These are phyloP conservation scores for Stylosanthes scabra DNA, from an alignment of 331 rosid genomes.

Conservation along the genomic window DNA sequence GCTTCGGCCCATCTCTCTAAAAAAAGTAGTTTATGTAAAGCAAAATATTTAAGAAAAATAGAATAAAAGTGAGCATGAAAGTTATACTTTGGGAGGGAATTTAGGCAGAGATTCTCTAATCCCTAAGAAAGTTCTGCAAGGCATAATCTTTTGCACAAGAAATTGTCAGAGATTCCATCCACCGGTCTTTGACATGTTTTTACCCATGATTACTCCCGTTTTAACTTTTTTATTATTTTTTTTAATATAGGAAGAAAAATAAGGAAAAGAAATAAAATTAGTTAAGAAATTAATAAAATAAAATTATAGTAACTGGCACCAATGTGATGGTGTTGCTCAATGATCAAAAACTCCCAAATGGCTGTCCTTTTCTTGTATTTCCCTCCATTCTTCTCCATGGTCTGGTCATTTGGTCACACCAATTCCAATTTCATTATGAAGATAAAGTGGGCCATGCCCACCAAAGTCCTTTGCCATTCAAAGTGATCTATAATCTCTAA, in stretches of 20 bases:
- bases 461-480: constrained; percentile 35
- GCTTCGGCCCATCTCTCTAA: too few species aligned
- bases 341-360: constrained; percentile 49
- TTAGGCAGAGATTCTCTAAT: constrained; percentile 40
- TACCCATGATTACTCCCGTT: constrained; percentile 13
- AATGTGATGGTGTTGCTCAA: constrained; percentile 26
- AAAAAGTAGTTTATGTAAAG: too few species aligned
- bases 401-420: constrained; percentile 41
- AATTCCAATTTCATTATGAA: constrained; percentile 44
- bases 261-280: not conserved
- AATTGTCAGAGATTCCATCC: constrained; percentile 50
- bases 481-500: constrained; percentile 2
- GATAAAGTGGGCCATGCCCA: constrained; percentile 56
- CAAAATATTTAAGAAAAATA: not conserved
- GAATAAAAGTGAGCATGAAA: constrained; percentile 10
- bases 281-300: too few species aligned
- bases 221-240: not conserved
- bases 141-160: constrained; percentile 40
- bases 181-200: constrained; percentile 32
- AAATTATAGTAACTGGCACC: not conserved
- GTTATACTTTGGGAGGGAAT: constrained; percentile 36
- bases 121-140: constrained; percentile 45
- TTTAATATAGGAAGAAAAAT: not conserved
- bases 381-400: constrained; percentile 36
- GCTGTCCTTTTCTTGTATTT: constrained; percentile 39